Base-by-base conservation (phyloP, 169 alveolate genomes). In the Ophryocystis elektroscirrha region DNA sequence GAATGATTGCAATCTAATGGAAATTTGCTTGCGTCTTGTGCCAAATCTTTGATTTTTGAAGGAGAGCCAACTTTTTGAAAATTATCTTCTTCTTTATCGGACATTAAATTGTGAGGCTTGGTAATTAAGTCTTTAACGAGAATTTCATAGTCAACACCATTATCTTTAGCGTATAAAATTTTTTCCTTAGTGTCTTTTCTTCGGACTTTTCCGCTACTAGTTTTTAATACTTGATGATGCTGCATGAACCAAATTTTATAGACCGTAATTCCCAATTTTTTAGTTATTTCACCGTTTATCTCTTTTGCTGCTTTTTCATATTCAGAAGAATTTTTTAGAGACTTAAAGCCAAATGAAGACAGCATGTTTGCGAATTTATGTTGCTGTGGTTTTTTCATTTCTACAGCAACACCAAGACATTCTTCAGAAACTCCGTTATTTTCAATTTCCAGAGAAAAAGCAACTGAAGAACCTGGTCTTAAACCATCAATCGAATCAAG, bases 201-300 rank as follows among this genome's bases (percentile, higher is more conserved):
- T 22, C 78, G 44, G n/a, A 65, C 47, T 45, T 65, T 69, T 9
- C 77, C 77, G 47, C 74, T 65, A 48, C 73, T 65, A 24, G 76
- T 65, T 46, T 69, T 69, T 2, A 63, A 63, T 5, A 69, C 37
- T 32, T 59, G 51, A 27, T 69, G 61, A 9, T 74, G 78, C 5
- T 61, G 46, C 5, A 69, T 56, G 9, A 69, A 65, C 78, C 78
- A 69, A 28, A 64, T 46, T 18, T 51, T 42, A 19, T 60, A 68
- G 16, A 69, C 75, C 1, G 69, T 51, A 29, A 69, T 46, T 26
- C 78, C 78, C 20, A 53, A 59, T 2, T 49, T 49, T 27, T 47
- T 29, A 7, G 66, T 59, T 22, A 69, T 53, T 5, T 69, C 61
- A 42, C 48, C 46, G 24, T 63, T 53, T 5, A 69, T 61, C 5